These are phyloP conservation scores for Melampsora americana DNA, from an alignment of 1,284 basidiomycete genomes.

Conservation along the genomic window DNA sequence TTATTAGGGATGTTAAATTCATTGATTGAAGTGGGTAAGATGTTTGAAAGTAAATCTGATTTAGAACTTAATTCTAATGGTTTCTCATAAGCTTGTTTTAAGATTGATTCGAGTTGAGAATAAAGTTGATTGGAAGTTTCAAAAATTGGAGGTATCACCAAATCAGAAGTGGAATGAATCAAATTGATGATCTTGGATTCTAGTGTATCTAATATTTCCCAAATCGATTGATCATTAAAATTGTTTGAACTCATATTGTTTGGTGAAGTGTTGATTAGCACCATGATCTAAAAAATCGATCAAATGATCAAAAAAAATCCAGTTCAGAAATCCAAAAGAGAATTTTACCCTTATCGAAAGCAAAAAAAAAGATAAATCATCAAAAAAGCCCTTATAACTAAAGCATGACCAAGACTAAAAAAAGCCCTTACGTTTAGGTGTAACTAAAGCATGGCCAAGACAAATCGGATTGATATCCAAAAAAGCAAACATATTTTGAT, in stretches of 20 bases:
- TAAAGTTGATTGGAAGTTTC: constrained; percentile 27
- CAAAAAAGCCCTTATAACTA: too few relatives aligned
- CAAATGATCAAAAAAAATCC: too few relatives aligned
- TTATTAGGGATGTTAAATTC: background rate
- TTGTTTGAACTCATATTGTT: background rate
- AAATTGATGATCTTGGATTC: constrained; percentile 12
- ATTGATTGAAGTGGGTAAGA: background rate
- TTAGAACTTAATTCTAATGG: background rate
- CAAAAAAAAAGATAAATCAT: too few relatives aligned
- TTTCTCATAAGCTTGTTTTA: constrained; percentile 2
- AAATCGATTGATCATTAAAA: constrained; percentile 16
- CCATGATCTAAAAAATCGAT: too few relatives aligned
- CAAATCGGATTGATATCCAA: too few relatives aligned
- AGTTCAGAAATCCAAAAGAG: too few relatives aligned
- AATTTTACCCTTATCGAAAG: too few relatives aligned
- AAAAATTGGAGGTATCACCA: constrained; percentile 8
- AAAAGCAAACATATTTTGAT: too few relatives aligned
- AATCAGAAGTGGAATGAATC: constrained; percentile 9
- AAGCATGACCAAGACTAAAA: too few relatives aligned
- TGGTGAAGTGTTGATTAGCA: too few relatives aligned
- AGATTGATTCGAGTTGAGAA: background rate
- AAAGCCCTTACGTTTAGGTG: too few relatives aligned
- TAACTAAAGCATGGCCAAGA: too few relatives aligned
- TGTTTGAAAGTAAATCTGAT: background rate
- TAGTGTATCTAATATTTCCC: constrained; percentile 22